Percentiles rank a stretch among this genome's conserved stretches.
Evolutionary conservation across 257 asterid species (phyloP).

Genomic region (Paraleonurus japonicus): DNA sequence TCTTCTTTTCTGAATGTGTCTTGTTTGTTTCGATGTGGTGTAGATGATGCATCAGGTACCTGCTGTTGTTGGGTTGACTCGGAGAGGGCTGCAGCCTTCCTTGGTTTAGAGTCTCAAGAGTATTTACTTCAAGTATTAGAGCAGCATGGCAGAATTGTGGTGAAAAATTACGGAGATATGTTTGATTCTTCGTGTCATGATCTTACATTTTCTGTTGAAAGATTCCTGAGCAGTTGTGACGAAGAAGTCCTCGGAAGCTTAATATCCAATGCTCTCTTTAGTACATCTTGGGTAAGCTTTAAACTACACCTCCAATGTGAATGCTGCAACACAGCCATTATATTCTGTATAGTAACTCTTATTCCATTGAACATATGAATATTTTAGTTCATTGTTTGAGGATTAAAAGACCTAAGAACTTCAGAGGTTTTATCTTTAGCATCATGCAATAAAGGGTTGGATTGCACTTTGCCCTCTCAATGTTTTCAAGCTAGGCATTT

Average conservation of each 20-base stretch:
- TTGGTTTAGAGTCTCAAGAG: slow-evolving; percentile 42
- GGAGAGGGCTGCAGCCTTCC: slow-evolving; percentile 61
- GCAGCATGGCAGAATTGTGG: slow-evolving; percentile 46
- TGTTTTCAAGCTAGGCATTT: too few relatives aligned
- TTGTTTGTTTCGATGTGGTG: slow-evolving; percentile 25
- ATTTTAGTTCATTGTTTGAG: too few relatives aligned
- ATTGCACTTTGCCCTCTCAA: too few relatives aligned
- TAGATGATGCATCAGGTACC: slow-evolving; percentile 76
- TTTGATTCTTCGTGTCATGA: slow-evolving; percentile 54
- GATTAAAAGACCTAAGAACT: too few relatives aligned
- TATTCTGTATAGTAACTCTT: too few relatives aligned
- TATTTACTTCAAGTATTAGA: slow-evolving; percentile 41
- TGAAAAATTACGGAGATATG: slow-evolving; percentile 53
- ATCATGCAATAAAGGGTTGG: too few relatives aligned
- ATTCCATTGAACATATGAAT: too few relatives aligned
- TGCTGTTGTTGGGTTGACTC: slow-evolving; percentile 81
- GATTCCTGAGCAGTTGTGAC: slow-evolving; percentile 37
- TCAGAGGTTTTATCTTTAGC: too few relatives aligned
- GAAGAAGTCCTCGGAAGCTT: slow-evolving; percentile 48
- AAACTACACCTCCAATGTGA: neutral
- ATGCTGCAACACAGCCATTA: neutral
- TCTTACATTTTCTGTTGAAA: slow-evolving; percentile 40
- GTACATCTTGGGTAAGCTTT: slow-evolving; percentile 52
- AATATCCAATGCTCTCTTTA: slow-evolving; percentile 40
- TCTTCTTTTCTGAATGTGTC: neutral